Evolutionary conservation across 768 basidiomycete genomes (phyloP).

Genomic region (Mycena epipterygia): DNA sequence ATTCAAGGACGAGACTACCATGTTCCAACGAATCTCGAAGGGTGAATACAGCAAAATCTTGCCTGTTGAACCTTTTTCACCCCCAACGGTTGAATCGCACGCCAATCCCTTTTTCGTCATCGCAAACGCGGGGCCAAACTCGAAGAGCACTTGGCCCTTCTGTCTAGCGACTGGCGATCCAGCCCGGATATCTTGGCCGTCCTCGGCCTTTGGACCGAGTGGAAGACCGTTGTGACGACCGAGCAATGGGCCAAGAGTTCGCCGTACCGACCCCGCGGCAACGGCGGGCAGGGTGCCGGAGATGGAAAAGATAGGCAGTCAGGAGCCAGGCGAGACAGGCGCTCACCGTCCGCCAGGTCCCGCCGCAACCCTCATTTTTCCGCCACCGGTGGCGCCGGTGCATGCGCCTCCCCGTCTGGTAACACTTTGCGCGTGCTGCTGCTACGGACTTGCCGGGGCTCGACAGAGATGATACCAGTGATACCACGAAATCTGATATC

Average conservation of each 20-base stretch:
- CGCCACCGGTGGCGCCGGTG: constrained; percentile 5
- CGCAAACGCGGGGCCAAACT: constrained; percentile 4
- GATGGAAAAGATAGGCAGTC: background rate
- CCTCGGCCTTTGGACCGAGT: background rate
- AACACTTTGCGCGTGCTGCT: background rate
- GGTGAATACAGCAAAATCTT: background rate
- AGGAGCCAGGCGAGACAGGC: constrained; percentile 1
- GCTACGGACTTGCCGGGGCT: constrained; percentile 12
- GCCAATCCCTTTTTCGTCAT: constrained; percentile 9
- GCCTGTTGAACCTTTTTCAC: background rate
- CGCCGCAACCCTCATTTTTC: background rate
- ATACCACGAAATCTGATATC: constrained; percentile 11
- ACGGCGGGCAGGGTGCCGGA: background rate
- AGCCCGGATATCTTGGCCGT: background rate
- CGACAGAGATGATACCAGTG: background rate
- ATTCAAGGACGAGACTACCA: background rate
- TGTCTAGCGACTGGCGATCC: background rate
- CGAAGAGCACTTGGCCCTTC: background rate
- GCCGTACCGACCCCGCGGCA: background rate
- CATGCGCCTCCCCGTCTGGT: constrained; percentile 5
- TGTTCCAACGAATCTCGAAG: background rate
- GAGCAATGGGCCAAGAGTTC: background rate
- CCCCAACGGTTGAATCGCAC: constrained; percentile 1
- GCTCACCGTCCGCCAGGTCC: constrained; percentile 5
- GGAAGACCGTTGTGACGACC: background rate